These are phyloP conservation scores for Pythium pectinolyticum DNA, from an alignment of 352 stramenopile species.

Conservation along the genomic window DNA sequence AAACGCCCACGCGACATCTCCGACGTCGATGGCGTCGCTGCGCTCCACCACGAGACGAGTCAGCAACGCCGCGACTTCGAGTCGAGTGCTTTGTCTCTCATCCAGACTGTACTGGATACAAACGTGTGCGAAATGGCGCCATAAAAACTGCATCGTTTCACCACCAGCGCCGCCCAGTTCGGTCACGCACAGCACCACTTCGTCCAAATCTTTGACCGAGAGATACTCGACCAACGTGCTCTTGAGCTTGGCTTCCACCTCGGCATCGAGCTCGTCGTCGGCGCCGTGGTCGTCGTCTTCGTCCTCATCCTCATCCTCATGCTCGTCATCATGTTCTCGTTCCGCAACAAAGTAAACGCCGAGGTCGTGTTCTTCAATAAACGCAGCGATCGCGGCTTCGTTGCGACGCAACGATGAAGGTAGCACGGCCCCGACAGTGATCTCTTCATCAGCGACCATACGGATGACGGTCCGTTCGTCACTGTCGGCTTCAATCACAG, in stretches of 20 bases:
- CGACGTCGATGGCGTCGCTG: constrained; percentile 39
- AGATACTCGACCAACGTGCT: constrained; percentile 80
- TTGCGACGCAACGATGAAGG: constrained; percentile 41
- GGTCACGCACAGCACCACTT: constrained; percentile 75
- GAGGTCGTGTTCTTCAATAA: constrained; percentile 64
- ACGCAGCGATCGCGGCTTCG: constrained; percentile 49
- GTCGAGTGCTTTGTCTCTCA: constrained; percentile 46
- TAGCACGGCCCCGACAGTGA: constrained; percentile 52
- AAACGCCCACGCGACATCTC: constrained; percentile 58
- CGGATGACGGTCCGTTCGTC: constrained; percentile 60
- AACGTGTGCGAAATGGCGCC: constrained; percentile 73
- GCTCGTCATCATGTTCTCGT: constrained; percentile 17
- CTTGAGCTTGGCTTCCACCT: constrained; percentile 62
- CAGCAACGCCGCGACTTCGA: constrained; percentile 46
- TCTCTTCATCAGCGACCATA: constrained; percentile 82
- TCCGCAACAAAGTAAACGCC: constrained; percentile 60
- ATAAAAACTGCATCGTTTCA: constrained; percentile 28
- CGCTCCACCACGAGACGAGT: constrained; percentile 35
- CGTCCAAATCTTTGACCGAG: constrained; percentile 66
- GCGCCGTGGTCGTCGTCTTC: constrained; percentile 43
- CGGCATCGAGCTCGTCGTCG: constrained; percentile 60
- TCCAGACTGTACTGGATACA: constrained; percentile 49
- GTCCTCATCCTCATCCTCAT: constrained; percentile 25
- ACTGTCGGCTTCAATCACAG: constrained; percentile 73
- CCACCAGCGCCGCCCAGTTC: constrained; percentile 48